These are phyloP conservation scores for Magnusiomyces tetraspermus DNA, from an alignment of 1,139 yeast species.

Conservation along the genomic window DNA sequence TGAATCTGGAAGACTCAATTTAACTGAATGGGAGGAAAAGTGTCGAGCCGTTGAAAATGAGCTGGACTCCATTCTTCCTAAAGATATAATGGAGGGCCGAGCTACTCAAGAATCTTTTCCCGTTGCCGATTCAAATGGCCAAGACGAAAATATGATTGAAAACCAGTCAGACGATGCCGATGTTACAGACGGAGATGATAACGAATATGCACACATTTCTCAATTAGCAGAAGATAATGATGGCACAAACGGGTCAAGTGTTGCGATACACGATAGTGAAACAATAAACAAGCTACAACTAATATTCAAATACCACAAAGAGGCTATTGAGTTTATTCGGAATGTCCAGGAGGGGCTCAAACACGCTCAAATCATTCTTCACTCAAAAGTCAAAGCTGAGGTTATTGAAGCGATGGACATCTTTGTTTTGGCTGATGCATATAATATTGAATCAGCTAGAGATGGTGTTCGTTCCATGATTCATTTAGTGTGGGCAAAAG, in stretches of 20 bases:
- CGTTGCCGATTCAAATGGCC: conserved; percentile 1
- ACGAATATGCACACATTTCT: no score
- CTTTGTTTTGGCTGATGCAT: conserved; percentile 84
- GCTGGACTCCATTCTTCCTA: conserved; percentile 22
- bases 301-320: conserved; percentile 60
- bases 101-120: background rate
- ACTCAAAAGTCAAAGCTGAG: conserved; percentile 79
- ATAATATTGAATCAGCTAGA: conserved; percentile 59
- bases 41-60: conserved; percentile 42
- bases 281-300: conserved; percentile 40
- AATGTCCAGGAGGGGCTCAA: conserved; percentile 57
- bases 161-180: conserved; percentile 19
- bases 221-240: no score
- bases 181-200: conserved; percentile 25
- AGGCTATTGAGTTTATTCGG: conserved; percentile 68
- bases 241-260: no score
- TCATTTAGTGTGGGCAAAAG: conserved; percentile 93
- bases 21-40: conserved; percentile 51
- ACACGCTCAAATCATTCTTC: conserved; percentile 51
- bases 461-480: conserved; percentile 78
- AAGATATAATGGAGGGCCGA: background rate
- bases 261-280: conserved; percentile 23
- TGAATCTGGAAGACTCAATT: conserved; percentile 44
- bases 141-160: conserved; percentile 18
- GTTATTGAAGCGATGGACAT: conserved; percentile 90